Evolutionary conservation across 129 eudicot genomes (phyloP).

Genomic region (Rutidosis leptorrhynchoides): DNA sequence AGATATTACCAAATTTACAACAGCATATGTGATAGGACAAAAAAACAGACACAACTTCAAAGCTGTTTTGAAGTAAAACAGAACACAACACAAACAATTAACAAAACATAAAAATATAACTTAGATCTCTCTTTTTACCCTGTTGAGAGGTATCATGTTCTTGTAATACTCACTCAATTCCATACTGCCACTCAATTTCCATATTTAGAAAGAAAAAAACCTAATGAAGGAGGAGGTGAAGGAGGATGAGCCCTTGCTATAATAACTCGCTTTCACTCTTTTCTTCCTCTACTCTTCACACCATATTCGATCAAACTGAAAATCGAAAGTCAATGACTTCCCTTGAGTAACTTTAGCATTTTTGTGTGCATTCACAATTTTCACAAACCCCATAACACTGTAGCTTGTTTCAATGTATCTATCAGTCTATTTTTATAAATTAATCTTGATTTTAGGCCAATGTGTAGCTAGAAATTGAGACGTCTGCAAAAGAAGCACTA

Average conservation of each 20-base stretch:
- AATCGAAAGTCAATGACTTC: slow-evolving; percentile 27
- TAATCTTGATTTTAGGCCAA: slow-evolving; percentile 39
- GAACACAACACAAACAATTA: background rate
- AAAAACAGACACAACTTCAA: slow-evolving; percentile 29
- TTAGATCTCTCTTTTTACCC: slow-evolving; percentile 32
- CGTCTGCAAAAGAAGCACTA: slow-evolving; percentile 63
- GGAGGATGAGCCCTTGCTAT: slow-evolving; percentile 92
- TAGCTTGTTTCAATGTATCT: slow-evolving; percentile 12
- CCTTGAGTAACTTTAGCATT: slow-evolving; percentile 21
- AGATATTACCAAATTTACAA: slow-evolving; percentile 68
- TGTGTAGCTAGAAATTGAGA: slow-evolving; percentile 67
- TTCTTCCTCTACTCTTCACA: slow-evolving; percentile 57
- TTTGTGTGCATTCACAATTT: slow-evolving; percentile 54
- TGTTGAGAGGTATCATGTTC: slow-evolving; percentile 43
- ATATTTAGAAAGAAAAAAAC: slow-evolving; percentile 27
- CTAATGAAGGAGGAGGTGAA: slow-evolving; percentile 60
- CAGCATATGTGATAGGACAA: slow-evolving; percentile 31
- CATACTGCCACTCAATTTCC: slow-evolving; percentile 33
- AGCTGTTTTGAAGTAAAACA: slow-evolving; percentile 32
- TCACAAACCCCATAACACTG: slow-evolving; percentile 38
- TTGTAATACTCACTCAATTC: slow-evolving; percentile 44
- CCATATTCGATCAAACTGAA: slow-evolving; percentile 37
- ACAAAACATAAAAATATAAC: slow-evolving; percentile 5
- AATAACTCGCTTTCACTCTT: slow-evolving; percentile 84
- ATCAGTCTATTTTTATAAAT: background rate